Evolutionary conservation across 1,284 basidiomycete species (phyloP).

Genomic region (Cryptococcus wingfieldii): DNA sequence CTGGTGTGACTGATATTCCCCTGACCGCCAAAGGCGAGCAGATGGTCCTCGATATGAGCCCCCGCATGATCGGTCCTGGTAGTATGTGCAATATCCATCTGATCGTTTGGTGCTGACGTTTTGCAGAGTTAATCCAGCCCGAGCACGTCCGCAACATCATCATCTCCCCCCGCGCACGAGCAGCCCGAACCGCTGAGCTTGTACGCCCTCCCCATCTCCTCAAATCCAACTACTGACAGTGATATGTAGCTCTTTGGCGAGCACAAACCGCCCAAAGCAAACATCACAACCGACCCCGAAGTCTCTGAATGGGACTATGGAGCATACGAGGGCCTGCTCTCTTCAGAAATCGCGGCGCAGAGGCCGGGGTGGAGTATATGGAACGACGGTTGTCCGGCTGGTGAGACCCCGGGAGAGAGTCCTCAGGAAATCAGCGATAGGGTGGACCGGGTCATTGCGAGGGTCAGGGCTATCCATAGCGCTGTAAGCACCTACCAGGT

Average conservation of each 20-base stretch:
- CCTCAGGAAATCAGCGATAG: conserved; percentile 70
- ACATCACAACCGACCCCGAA: conserved; percentile 39
- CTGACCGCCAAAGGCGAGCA: conserved; percentile 75
- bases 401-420: conserved; percentile 66
- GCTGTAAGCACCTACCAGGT: conserved; percentile 50
- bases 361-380: conserved; percentile 74
- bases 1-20: conserved; percentile 80
- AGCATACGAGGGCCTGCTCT: conserved; percentile 75
- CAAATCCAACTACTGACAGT: background rate
- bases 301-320: conserved; percentile 82
- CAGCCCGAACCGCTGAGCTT: conserved; percentile 77
- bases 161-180: conserved; percentile 78
- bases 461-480: conserved; percentile 70
- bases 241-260: conserved; percentile 40
- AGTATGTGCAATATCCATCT: conserved; percentile 43
- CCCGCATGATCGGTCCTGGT: conserved; percentile 65
- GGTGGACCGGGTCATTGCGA: conserved; percentile 69
- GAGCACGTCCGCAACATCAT: conserved; percentile 69
- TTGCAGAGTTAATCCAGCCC: conserved; percentile 71
- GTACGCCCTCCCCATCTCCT: conserved; percentile 17
- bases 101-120: background rate
- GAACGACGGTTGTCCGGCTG: conserved; percentile 74
- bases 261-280: conserved; percentile 28
- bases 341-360: conserved; percentile 65
- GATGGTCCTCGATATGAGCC: conserved; percentile 64